These are phyloP conservation scores for Ustilago cynodontis DNA, from an alignment of 1,284 basidiomycete species.

Conservation along the genomic window DNA sequence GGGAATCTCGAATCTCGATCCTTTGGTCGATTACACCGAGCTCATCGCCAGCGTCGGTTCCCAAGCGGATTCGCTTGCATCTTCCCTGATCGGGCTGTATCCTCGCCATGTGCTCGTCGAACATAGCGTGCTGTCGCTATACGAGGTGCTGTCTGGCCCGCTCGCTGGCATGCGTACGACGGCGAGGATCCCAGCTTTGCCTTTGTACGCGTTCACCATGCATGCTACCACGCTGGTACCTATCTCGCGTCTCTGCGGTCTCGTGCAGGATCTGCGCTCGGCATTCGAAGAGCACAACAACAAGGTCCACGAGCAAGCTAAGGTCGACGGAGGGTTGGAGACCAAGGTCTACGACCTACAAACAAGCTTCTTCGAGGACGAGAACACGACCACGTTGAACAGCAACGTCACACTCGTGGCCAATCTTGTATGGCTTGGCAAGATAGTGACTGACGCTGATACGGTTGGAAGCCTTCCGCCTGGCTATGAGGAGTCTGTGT, in stretches of 20 bases:
- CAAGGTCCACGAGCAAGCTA: neutral
- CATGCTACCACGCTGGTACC: constrained; percentile 43
- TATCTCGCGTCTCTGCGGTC: constrained; percentile 46
- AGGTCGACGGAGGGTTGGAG: constrained; percentile 23
- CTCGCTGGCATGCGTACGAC: constrained; percentile 29
- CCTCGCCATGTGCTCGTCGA: constrained; percentile 40
- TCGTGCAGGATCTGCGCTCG: constrained; percentile 37
- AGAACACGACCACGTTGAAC: constrained; percentile 37
- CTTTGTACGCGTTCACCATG: constrained; percentile 40
- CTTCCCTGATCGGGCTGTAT: constrained; percentile 20
- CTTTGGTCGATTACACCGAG: constrained; percentile 32
- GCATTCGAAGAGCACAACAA: constrained; percentile 38
- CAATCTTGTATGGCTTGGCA: constrained; percentile 48
- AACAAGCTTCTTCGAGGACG: constrained; percentile 39
- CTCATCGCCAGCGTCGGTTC: constrained; percentile 26
- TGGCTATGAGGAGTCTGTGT: constrained; percentile 18
- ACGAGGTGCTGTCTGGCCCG: constrained; percentile 33
- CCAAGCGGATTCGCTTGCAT: constrained; percentile 25
- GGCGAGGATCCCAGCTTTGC: constrained; percentile 14
- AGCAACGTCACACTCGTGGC: constrained; percentile 43
- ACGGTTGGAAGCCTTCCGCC: constrained; percentile 16
- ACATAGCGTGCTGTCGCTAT: constrained; percentile 33
- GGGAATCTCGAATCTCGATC: constrained; percentile 41
- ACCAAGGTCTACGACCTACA: constrained; percentile 9
- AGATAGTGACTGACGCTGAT: constrained; percentile 16